A percentile compares a stretch with the other conserved stretches of the same genome.
Conservation (phyloP, 2,329 filamentous ascomycete genomes). For the Diaporthe australafricana region DNA sequence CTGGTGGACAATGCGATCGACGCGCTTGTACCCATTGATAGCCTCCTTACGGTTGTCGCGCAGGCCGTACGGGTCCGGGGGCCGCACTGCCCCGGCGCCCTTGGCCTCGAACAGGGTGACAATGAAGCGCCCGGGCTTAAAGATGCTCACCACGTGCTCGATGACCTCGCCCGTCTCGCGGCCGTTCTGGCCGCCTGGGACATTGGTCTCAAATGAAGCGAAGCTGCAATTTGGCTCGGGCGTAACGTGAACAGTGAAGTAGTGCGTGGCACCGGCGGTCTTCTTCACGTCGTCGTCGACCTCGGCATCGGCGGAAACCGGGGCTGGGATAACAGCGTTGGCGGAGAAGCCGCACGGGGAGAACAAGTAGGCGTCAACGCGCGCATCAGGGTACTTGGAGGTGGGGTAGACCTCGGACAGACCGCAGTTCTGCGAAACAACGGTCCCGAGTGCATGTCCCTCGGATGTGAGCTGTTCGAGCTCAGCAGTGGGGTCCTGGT, state of each 20-base stretch:
- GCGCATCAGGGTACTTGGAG: slow-evolving; percentile 88
- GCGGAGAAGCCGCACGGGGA: slow-evolving; percentile 97
- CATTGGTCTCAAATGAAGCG: slow-evolving; percentile 98
- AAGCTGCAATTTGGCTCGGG: slow-evolving; percentile 98
- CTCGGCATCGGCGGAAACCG: slow-evolving; percentile 60
- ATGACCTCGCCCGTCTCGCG: slow-evolving; percentile 91
- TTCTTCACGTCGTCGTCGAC: slow-evolving; percentile 57
- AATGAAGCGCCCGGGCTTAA: slow-evolving; percentile 97
- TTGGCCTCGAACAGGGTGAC: slow-evolving; percentile 97
- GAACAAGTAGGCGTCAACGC: slow-evolving; percentile 96
- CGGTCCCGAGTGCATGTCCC: slow-evolving; percentile 90
- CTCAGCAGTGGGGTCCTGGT: slow-evolving; percentile 70
- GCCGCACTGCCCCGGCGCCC: slow-evolving; percentile 58
- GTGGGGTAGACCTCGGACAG: slow-evolving; percentile 90
- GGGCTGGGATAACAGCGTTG: slow-evolving; percentile 92
- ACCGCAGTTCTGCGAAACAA: slow-evolving; percentile 91
- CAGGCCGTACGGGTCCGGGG: slow-evolving; percentile 44
- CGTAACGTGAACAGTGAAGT: slow-evolving; percentile 98
- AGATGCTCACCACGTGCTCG: slow-evolving; percentile 93
- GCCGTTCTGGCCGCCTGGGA: slow-evolving; percentile 88
- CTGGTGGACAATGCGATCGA: slow-evolving; percentile 96
- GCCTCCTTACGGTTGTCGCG: slow-evolving; percentile 74
- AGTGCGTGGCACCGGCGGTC: slow-evolving; percentile 70
- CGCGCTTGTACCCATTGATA: slow-evolving; percentile 86
- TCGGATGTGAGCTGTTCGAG: slow-evolving; percentile 87